Base-by-base conservation (phyloP, 1,139 yeast species). In the Scheffersomyces parashehatae region DNA sequence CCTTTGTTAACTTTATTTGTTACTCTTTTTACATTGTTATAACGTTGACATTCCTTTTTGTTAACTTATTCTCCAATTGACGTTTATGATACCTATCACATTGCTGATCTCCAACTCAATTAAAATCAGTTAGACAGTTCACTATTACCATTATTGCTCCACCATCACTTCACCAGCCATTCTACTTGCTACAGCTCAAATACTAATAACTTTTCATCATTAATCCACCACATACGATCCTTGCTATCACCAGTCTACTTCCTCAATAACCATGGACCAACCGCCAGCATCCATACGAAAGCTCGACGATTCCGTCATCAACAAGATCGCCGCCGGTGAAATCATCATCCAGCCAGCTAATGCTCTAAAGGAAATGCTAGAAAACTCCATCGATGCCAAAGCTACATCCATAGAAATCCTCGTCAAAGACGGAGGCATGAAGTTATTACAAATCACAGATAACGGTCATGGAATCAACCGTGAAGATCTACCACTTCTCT, bases 271-370 rank as follows among this genome's bases (percentile, higher is more conserved):
- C 46, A 12, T 51, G 42, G 6, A 37, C 45, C 24, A 50, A 48
- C 32, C 56, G 46, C 29, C 39, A 54, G 45, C 59, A 56, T 4
- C 53, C 52, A 68, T 68, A 36, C 58, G 69, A 55, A 73, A 78
- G 40, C 74, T 89, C 10, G 90, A 84, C 33, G 68, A 68, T 26
- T 59, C 78, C 3, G 98, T 91, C 29, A 88, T 95, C 41, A 91
- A 89, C 62, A 79, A 85, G 47, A 93, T 95, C 28, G 99, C 99
- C 0, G 99, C 99, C 1, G 99, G 99, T 0, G 99, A 95, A 67
- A 89, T 95, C 66, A 88, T 95, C 46, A 79, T 91, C 30, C 95
- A 91, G 6, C 99, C 99, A 0, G 88, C 95, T 2, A 93, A 93
- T 54, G 83, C 85, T 0, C 60, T 80, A 29, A 80, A 80, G 53